Evolutionary conservation across 192 early-diverging fungal genomes (phyloP), one percentile per base, ranked within the genome.

Genomic region (Entrophospora sp.): DNA sequence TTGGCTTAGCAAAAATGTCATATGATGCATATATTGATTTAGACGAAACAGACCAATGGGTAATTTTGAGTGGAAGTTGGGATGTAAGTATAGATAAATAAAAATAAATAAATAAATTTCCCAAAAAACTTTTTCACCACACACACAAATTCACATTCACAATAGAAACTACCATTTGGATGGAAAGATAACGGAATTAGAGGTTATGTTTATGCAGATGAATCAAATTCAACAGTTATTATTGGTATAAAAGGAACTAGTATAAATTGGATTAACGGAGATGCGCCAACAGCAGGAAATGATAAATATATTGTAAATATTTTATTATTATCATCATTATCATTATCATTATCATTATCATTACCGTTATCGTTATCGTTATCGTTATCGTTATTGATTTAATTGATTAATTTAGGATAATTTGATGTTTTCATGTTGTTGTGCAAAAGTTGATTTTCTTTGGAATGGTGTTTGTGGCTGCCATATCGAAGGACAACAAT

Each of bases 381-480:
- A n/a, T n/a, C n/a, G n/a, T n/a, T n/a, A n/a, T n/a, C n/a, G n/a
- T n/a, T n/a, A n/a, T n/a, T n/a, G n/a, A n/a, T n/a, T n/a, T n/a
- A n/a, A n/a, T n/a, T n/a, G n/a, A n/a, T n/a, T n/a, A 32, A 16
- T 25, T 38, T 71, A 83, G 81, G 93, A 97, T 75, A 98, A 97
- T 71, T 80, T 91, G 42, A 78, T 96, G 68, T 98, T 98, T 68
- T 94, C 91, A 4, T 98, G 95, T 75, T 98, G 95, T 81, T 98
- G 95, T 74, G 95, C 89, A n/a, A 85, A 87, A 57, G 89, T 90
- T 9, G 87, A 87, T 65, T 81, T 85, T 55, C 79, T 81, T 5
- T 98, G 94, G 94, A 77, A 69, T 7, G 81, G 90, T 0, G 89
- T 98, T 5, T 98, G 95, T 71, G 84, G 87, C 61, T 98, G 95